These are phyloP conservation scores for Barnettozyma botsteinii DNA, from an alignment of 805 yeast species.

Conservation along the genomic window DNA sequence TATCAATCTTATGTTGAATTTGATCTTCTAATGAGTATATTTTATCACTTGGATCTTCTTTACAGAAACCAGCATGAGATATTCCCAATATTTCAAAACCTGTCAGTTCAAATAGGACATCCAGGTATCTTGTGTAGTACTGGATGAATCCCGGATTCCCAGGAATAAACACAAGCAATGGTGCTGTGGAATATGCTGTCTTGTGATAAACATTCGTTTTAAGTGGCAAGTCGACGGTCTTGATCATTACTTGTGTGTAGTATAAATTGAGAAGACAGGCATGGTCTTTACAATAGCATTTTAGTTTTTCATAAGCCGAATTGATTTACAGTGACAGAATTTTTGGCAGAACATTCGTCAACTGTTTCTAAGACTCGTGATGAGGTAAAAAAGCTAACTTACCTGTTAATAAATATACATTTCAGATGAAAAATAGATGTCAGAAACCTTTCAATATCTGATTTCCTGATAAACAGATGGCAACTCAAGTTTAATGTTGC, in stretches of 20 bases:
- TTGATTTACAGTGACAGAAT: too few species aligned
- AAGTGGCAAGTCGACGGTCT: neutral
- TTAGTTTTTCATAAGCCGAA: too few species aligned
- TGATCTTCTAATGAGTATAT: constrained; percentile 47
- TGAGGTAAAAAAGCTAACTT: too few species aligned
- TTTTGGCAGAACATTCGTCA: too few species aligned
- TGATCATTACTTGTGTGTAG: constrained; percentile 2
- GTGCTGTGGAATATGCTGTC: constrained; percentile 11
- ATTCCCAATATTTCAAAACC: constrained; percentile 47
- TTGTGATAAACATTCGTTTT: constrained; percentile 3
- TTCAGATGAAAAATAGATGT: too few species aligned
- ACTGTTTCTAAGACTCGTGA: too few species aligned
- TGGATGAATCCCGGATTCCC: constrained; percentile 75
- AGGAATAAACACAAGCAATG: constrained; percentile 55
- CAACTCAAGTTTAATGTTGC: too few species aligned
- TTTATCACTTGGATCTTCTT: constrained; percentile 11
- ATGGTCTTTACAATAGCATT: too few species aligned
- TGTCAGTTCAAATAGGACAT: constrained; percentile 38
- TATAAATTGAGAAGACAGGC: too few species aligned
- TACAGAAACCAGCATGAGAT: constrained; percentile 58
- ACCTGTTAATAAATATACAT: too few species aligned
- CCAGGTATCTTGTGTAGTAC: constrained; percentile 53
- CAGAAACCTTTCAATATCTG: too few species aligned
- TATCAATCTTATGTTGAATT: constrained; percentile 48
- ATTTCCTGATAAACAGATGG: too few species aligned